phyloP scores from a whole-genome alignment of 2,329 filamentous ascomycete genomes.

The Penicillium expansum region DNA sequence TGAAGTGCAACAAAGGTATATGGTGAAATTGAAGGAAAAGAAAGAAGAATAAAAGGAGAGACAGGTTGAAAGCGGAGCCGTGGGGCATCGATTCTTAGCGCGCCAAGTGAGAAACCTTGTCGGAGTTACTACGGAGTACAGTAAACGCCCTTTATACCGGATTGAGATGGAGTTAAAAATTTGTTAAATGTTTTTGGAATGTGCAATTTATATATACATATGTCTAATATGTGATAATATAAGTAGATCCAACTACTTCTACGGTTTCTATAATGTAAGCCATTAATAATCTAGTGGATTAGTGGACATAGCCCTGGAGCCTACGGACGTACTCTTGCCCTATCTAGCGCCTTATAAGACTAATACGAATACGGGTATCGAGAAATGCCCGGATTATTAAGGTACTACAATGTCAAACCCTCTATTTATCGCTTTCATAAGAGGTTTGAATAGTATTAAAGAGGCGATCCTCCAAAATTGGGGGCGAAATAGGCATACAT shows the following conservation, averaged over 20 bases:
- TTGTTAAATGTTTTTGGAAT: not conserved
- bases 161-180: not conserved
- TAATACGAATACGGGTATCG: not conserved
- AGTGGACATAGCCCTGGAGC: not conserved
- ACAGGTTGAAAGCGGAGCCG: slow-evolving; percentile 23
- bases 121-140: not conserved
- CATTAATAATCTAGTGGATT: not conserved
- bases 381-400: not conserved
- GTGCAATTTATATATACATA: not conserved
- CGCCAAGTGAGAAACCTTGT: slow-evolving; percentile 13
- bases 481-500: not conserved
- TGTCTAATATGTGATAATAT: not conserved
- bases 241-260: not conserved
- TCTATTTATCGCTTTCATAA: not conserved
- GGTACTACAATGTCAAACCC: not conserved
- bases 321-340: not conserved
- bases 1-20: not conserved
- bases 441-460: not conserved
- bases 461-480: not conserved
- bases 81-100: slow-evolving; percentile 25
- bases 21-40: not conserved
- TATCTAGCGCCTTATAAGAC: not conserved
- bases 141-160: not conserved
- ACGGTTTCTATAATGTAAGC: not conserved
- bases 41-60: slow-evolving; percentile 6